Evolutionary conservation across 306 rosid species (phyloP), one percentile per base, ranked within the genome.

Genomic region (Begonia loranthoides): DNA sequence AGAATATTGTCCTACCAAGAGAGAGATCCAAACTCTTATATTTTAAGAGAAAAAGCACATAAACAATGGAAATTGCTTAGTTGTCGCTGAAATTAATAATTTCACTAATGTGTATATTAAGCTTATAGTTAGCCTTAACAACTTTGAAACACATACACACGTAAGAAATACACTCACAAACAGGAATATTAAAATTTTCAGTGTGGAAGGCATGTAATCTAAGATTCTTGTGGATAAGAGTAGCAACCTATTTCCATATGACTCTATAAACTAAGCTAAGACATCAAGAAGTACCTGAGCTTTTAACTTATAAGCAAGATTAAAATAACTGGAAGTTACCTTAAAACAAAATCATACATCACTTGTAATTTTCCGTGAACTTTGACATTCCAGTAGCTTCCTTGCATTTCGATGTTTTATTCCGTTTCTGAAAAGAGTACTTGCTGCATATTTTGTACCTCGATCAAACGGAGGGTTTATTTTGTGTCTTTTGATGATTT

Each of bases 351-450:
- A 45, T 51, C 49, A 10, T 16, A 50, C 41, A 34, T 59, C 69
- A 51, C 59, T 51, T 54, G 62, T 61, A 52, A 55, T 56, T 59
- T 58, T 64, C 40, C 15, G 41, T 53, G 70, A 66, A 56, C 65
- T 76, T 64, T 65, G 73, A 54, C 62, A 61, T 63, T 73, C 62
- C 40, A 56, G 62, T 68, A 84, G 67, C 72, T 66, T 79, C 12
- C 74, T 55, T 24, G 66, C 70, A 63, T 89, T 84, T 53, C 75
- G 71, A 68, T 62, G 73, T 68, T 70, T 77, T 12, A 89, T 79
- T 51, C 93, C 96, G 57, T 70, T 76, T 63, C 72, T 69, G 70
- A 82, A 84, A 47, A 78, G 59, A 59, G 78, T 77, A 76, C 83
- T 79, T 17, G 95, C 95, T 52, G 65, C 61, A 64, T 59, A 63